Evolutionary conservation across 2,329 filamentous ascomycete genomes (phyloP).

Genomic region (Coniochaeta hoffmannii): DNA sequence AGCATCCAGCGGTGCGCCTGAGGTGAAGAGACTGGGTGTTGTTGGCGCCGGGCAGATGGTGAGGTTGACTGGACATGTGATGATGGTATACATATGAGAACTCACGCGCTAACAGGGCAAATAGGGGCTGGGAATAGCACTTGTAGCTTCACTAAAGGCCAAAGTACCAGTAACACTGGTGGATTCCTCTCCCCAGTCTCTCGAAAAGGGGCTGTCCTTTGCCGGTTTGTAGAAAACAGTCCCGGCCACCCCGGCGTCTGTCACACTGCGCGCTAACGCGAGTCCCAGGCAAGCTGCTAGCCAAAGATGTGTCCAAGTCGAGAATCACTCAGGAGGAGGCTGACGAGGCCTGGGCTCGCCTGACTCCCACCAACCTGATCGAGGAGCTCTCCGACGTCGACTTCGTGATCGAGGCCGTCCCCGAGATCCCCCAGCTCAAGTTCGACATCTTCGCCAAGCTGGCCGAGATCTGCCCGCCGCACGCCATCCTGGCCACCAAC

Average conservation of each 20-base stretch:
- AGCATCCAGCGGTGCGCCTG: constrained; percentile 50
- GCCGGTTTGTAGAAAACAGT: constrained; percentile 50
- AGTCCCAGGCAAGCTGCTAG: constrained; percentile 74
- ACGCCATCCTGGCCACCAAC: constrained; percentile 92
- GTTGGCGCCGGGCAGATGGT: constrained; percentile 97
- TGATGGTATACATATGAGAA: constrained; percentile 25
- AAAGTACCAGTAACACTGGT: constrained; percentile 78
- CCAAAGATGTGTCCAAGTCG: constrained; percentile 86
- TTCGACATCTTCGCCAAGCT: constrained; percentile 78
- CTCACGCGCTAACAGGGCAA: not conserved
- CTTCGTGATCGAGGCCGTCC: constrained; percentile 96
- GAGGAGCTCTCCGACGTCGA: constrained; percentile 76
- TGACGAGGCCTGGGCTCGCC: constrained; percentile 59
- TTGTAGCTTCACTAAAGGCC: constrained; percentile 83
- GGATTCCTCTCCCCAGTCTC: constrained; percentile 73
- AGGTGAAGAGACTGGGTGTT: constrained; percentile 84
- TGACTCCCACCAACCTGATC: constrained; percentile 65
- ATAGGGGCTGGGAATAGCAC: constrained; percentile 88
- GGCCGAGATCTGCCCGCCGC: constrained; percentile 70
- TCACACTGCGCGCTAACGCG: constrained; percentile 2
- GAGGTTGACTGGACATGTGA: constrained; percentile 20
- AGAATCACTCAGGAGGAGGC: constrained; percentile 78
- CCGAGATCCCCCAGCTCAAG: constrained; percentile 85
- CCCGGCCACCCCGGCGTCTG: not conserved
- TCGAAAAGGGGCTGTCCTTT: constrained; percentile 86